A percentile compares a stretch with the other conserved stretches of the same genome.
These are phyloP conservation scores for Leishmania arabica DNA, from an alignment of 208 protist genomes.

Conservation along the genomic window DNA sequence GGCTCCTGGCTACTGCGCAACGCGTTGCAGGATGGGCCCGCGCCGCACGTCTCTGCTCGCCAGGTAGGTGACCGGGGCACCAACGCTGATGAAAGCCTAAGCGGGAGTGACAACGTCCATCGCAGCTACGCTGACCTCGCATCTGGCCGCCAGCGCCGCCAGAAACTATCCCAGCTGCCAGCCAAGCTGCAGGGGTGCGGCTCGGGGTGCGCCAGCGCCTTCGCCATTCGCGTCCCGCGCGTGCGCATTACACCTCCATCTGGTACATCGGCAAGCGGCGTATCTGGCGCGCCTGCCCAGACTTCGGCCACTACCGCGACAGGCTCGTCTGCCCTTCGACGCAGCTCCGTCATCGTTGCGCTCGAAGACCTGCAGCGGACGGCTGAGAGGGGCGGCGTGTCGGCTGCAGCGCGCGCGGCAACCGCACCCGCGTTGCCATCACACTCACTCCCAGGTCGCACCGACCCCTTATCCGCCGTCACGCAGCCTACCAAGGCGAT, in stretches of 20 bases:
- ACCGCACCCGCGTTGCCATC: background rate
- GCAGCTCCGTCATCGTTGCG: conserved; percentile 32
- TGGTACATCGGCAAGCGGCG: background rate
- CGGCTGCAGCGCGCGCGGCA: background rate
- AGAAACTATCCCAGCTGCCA: background rate
- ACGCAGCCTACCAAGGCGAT: background rate
- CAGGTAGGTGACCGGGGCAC: background rate
- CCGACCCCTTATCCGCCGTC: background rate
- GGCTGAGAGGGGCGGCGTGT: background rate
- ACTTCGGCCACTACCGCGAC: background rate
- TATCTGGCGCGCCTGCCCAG: background rate
- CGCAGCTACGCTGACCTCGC: background rate
- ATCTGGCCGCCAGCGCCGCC: background rate
- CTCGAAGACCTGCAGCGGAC: conserved; percentile 18
- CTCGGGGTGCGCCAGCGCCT: conserved; percentile 4
- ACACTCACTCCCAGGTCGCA: background rate
- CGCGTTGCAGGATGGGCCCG: background rate
- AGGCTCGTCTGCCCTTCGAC: conserved; percentile 12
- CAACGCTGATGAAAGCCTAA: background rate
- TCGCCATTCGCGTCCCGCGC: background rate
- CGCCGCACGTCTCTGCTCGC: background rate
- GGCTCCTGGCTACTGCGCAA: conserved; percentile 21
- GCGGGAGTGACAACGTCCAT: background rate
- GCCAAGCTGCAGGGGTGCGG: conserved; percentile 8
- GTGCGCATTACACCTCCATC: background rate